These are phyloP conservation scores for Malassezia cuniculi DNA, from an alignment of 1,284 basidiomycete genomes.

Conservation along the genomic window DNA sequence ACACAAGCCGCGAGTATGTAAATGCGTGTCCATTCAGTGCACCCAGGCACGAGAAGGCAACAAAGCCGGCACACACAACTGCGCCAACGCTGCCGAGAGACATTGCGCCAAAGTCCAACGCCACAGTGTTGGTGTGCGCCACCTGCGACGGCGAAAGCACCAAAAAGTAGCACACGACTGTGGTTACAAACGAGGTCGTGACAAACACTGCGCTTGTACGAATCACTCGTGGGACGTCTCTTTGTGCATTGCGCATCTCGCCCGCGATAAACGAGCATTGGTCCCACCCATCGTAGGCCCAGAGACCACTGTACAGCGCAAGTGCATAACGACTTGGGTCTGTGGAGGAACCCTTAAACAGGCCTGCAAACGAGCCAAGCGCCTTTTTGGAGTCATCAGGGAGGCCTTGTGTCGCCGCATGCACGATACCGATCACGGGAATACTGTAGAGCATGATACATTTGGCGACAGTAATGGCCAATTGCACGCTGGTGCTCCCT, in stretches of 20 bases:
- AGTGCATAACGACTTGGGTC: conserved; percentile 76
- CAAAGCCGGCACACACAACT: conserved; percentile 70
- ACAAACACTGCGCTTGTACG: conserved; percentile 74
- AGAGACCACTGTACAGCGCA: conserved; percentile 84
- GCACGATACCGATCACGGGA: conserved; percentile 57
- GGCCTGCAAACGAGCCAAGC: conserved; percentile 20
- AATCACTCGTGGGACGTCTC: conserved; percentile 76
- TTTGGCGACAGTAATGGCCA: conserved; percentile 77
- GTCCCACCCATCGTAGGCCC: conserved; percentile 93
- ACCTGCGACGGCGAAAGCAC: conserved; percentile 63
- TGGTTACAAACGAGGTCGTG: conserved; percentile 63
- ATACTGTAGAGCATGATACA: conserved; percentile 44
- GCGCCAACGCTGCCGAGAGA: conserved; percentile 76
- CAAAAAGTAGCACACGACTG: conserved; percentile 82
- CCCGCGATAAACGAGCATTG: conserved; percentile 67
- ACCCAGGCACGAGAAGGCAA: conserved; percentile 66
- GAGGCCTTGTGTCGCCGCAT: conserved; percentile 54
- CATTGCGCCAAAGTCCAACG: conserved; percentile 72
- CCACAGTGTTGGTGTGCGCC: conserved; percentile 64
- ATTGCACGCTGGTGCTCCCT: conserved; percentile 65
- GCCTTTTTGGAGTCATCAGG: conserved; percentile 19
- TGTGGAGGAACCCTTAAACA: conserved; percentile 63
- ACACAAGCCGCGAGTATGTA: conserved; percentile 60
- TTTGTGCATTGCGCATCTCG: conserved; percentile 58
- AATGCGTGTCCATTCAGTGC: conserved; percentile 32